Percentiles rank a stretch among this genome's conserved stretches.
Evolutionary conservation across 2,329 filamentous ascomycete genomes (phyloP).

Genomic region (Pestalotiopsis sp.): DNA sequence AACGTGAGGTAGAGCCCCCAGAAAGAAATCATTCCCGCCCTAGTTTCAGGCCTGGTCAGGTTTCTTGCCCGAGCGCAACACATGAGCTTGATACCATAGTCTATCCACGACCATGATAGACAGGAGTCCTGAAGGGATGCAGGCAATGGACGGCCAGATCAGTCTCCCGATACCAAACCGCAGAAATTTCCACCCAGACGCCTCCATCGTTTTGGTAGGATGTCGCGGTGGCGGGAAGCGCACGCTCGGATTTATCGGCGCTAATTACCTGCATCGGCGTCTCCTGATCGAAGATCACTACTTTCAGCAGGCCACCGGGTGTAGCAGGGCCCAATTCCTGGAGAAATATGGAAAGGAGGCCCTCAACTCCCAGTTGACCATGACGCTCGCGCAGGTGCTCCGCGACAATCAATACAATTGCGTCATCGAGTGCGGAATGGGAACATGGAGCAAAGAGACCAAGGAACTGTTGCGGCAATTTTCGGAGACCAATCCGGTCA

Average conservation of each 20-base stretch:
- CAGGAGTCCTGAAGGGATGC: not conserved
- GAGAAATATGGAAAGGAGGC: constrained; percentile 59
- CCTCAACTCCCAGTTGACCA: constrained; percentile 62
- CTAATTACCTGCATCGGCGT: constrained; percentile 64
- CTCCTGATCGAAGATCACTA: constrained; percentile 68
- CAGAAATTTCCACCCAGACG: constrained; percentile 54
- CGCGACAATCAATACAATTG: constrained; percentile 58
- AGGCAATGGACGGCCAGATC: not conserved
- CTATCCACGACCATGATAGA: not conserved
- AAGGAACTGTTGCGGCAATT: constrained; percentile 60
- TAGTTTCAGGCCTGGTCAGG: not conserved
- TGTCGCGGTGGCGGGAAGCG: constrained; percentile 72
- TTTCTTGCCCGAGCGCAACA: not conserved
- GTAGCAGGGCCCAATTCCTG: constrained; percentile 59
- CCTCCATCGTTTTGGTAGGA: constrained; percentile 70
- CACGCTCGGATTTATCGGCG: constrained; percentile 71
- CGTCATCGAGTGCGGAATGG: constrained; percentile 69
- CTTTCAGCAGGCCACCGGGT: constrained; percentile 65
- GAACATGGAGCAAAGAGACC: constrained; percentile 61
- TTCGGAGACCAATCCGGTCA: constrained; percentile 64
- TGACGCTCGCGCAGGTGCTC: constrained; percentile 62
- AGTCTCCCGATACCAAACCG: constrained; percentile 28
- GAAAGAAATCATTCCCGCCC: not conserved
- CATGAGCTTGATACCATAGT: not conserved
- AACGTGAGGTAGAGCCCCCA: not conserved